phyloP scores from a whole-genome alignment of 1,139 yeast genomes.

The Pichia sp. region DNA sequence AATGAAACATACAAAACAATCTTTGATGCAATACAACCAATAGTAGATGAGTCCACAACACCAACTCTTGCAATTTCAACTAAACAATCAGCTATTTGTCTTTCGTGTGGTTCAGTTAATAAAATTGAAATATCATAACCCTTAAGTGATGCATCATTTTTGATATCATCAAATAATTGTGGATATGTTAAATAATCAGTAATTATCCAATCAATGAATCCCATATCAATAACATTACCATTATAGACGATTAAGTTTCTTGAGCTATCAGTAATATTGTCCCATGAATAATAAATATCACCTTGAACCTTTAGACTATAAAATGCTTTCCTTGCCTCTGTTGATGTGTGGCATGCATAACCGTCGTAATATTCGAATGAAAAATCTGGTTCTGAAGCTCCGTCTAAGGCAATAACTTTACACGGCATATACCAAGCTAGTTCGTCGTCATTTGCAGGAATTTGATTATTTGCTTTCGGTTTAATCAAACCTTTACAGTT shows the following conservation, averaged over 20 bases:
- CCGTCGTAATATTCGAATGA: slow-evolving; percentile 60
- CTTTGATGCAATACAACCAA: slow-evolving; percentile 93
- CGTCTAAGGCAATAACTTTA: slow-evolving; percentile 60
- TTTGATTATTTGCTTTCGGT: slow-evolving; percentile 65
- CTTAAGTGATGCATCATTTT: slow-evolving; percentile 45
- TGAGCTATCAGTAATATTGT: slow-evolving; percentile 62
- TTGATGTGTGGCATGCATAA: slow-evolving; percentile 86
- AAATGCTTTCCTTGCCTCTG: slow-evolving; percentile 59
- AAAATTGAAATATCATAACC: slow-evolving; percentile 82
- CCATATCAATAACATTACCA: slow-evolving; percentile 81
- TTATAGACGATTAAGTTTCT: slow-evolving; percentile 81
- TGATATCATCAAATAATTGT: slow-evolving; percentile 54
- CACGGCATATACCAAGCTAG: slow-evolving; percentile 98
- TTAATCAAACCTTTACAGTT: slow-evolving; percentile 75
- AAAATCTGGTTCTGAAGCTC: slow-evolving; percentile 58
- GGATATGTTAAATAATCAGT: slow-evolving; percentile 69
- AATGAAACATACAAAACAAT: slow-evolving; percentile 76
- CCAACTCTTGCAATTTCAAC: slow-evolving; percentile 89
- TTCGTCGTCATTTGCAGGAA: slow-evolving; percentile 60
- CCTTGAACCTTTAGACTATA: slow-evolving; percentile 58
- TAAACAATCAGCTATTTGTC: slow-evolving; percentile 72
- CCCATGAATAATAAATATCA: slow-evolving; percentile 87
- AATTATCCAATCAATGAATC: slow-evolving; percentile 67
- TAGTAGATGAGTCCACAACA: slow-evolving; percentile 76
- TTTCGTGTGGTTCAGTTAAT: slow-evolving; percentile 61